Evolutionary conservation across 1,284 basidiomycete genomes (phyloP).

Genomic region (Cryptococcus jaspeensis): DNA sequence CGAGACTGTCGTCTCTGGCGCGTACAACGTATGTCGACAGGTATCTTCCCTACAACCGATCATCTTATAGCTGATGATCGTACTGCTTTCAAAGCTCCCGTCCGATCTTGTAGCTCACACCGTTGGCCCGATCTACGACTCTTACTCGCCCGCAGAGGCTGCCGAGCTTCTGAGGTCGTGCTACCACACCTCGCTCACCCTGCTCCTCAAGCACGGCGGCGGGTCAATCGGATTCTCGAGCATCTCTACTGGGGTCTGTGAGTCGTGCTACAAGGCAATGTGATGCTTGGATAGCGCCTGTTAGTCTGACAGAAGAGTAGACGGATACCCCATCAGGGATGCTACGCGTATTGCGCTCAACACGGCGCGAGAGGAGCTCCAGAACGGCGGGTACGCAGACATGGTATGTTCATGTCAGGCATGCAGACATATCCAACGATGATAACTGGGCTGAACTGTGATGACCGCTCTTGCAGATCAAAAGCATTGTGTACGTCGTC

Average conservation of each 20-base stretch:
- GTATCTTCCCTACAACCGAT: background rate
- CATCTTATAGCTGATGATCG: background rate
- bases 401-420: background rate
- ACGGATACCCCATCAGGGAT: slow-evolving; percentile 49
- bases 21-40: slow-evolving; percentile 40
- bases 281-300: slow-evolving; percentile 1
- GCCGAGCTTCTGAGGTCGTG: slow-evolving; percentile 66
- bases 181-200: slow-evolving; percentile 65
- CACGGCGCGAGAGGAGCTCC: slow-evolving; percentile 38
- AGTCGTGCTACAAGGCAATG: slow-evolving; percentile 18
- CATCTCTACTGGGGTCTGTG: slow-evolving; percentile 44
- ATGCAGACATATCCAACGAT: background rate
- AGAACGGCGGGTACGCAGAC: slow-evolving; percentile 8
- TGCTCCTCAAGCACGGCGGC: slow-evolving; percentile 62
- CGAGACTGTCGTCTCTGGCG: slow-evolving; percentile 55
- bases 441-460: no score
- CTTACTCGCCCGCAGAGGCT: slow-evolving; percentile 52
- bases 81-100: slow-evolving; percentile 39
- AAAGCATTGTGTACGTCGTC: slow-evolving; percentile 46
- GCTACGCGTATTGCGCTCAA: slow-evolving; percentile 44
- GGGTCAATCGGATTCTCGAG: slow-evolving; percentile 62
- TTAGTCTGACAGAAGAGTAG: slow-evolving; percentile 17
- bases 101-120: slow-evolving; percentile 80
- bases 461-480: slow-evolving; percentile 40
- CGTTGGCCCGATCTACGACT: slow-evolving; percentile 78